Evolutionary conservation across 768 basidiomycete species (phyloP), one percentile per base, ranked within the genome.

Genomic region (Nidularia pulvinata): DNA sequence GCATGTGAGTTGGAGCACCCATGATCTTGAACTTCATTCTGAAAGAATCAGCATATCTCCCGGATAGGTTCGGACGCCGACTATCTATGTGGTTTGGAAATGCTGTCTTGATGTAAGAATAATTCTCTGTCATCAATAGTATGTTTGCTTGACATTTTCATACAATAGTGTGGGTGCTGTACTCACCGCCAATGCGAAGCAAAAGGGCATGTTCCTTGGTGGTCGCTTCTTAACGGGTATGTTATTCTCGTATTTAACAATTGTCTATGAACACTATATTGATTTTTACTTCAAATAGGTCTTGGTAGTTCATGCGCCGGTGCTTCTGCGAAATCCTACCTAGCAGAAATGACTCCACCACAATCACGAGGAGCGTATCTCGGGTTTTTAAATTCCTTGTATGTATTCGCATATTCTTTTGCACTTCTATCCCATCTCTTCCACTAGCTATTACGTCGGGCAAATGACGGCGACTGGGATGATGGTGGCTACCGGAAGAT

Each of bases 401-500:
- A 54, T 51, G 71, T 60, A 19, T 5, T 37, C 48, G 30, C n/a
- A 6, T 48, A 30, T 33, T 44, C 30, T 32, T 34, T n/a, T 43
- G 22, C 16, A 33, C 37, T 51, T 25, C 4, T 7, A 36, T 34
- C 34, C 16, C 32, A 47, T 13, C 48, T 53, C 33, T 25, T 22
- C 39, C 25, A 34, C 22, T 33, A 80, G 77, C 61, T 80, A 71
- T 60, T 79, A 81, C 59, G 71, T 81, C 39, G 82, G 81, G 7
- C 81, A 82, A 59, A 81, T 83, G 63, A 64, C 73, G 32, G 82
- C 81, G 1, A 77, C 76, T 14, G 82, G 81, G 4, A 80, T 84
- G 76, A 78, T 81, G 72, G 77, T 84, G 10, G 66, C 78, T 1
- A 81, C 78, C 14, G 80, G 79, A 9, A 70, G 65, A 52, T 76